Conservation (phyloP, 306 rosid species). For the Corylus heterophylla region DNA sequence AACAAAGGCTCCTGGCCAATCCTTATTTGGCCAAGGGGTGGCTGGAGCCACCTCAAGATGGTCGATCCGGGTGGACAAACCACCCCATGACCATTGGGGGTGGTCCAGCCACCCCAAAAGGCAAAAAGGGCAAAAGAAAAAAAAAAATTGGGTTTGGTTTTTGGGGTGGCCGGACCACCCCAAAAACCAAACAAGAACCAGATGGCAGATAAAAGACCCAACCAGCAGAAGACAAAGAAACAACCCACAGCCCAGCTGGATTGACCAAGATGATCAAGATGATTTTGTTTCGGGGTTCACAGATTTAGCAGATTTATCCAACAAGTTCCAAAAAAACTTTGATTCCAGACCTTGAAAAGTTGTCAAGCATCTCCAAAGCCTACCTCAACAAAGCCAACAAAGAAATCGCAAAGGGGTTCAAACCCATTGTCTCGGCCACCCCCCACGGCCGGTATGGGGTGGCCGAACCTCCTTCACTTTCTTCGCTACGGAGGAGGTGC, state of each 20-base stretch:
- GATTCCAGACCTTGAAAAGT: conserved; percentile 74
- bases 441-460: no score
- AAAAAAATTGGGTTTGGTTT: no score
- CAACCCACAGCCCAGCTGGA: conserved; percentile 49
- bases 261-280: conserved; percentile 36
- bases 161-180: no score
- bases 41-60: no score
- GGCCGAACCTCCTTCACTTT: no score
- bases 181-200: conserved; percentile 31
- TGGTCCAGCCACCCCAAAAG: no score
- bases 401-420: conserved; percentile 67
- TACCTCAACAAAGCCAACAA: conserved; percentile 74
- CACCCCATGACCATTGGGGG: no score
- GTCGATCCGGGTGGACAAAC: no score
- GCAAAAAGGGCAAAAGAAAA: no score
- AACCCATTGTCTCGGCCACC: conserved; percentile 51
- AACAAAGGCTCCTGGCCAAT: no score
- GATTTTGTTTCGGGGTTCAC: conserved; percentile 66
- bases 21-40: no score
- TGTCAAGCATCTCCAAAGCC: conserved; percentile 70
- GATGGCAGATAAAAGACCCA: conserved; percentile 26
- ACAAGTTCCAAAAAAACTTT: conserved; percentile 56
- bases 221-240: conserved; percentile 41
- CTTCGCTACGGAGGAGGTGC: no score
- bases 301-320: conserved; percentile 67